Evolutionary conservation across 1,284 basidiomycete species (phyloP), one percentile per base, ranked within the genome.

Genomic region (Ustilago shanxiensis): DNA sequence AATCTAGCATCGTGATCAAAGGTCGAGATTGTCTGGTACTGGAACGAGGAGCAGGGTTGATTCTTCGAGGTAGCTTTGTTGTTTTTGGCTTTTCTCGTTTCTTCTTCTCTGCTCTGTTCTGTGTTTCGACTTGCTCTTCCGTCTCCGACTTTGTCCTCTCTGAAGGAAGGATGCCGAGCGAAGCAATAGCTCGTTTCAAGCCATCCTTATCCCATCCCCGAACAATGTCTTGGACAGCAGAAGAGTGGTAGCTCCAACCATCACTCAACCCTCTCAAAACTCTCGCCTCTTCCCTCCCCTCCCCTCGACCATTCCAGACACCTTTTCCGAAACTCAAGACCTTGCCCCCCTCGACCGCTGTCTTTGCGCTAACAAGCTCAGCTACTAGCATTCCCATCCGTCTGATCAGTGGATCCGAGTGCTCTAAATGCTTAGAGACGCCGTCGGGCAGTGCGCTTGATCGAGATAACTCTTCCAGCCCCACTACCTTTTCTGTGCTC

Each of bases 381-480:
- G 93, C 96, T 0, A 91, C 91, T 13, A 98, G 89, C 95, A 98
- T 97, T 2, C 96, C 96, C 75, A 94, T 92, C n/a, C 92, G 89
- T 2, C 95, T 91, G 14, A 97, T 89, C 1, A 90, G 89, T 3
- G 89, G 87, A 66, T 96, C 94, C 3, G 66, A 37, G 31, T 83
- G 80, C 8, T 67, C 65, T 26, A 92, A 87, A 80, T 97, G 94
- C 0, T 87, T 87, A 10, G 92, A 90, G 31, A 98, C 89, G 6
- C 91, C 91, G 22, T 89, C 88, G 64, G 98, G 89, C 81, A 98
- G 92, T 0, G 88, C 69, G 0, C 91, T 87, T 1, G 91, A 91
- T 50, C 80, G 87, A 6, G 86, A 88, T 13, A 79, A 20, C 2
- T 35, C 50, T 13, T 11, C 28, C 1, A 75, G 44, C 20, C 28